Evolutionary conservation across 208 protist species (phyloP), one percentile per base, ranked within the genome.

Genomic region (Leptomonas pyrrhocoris): DNA sequence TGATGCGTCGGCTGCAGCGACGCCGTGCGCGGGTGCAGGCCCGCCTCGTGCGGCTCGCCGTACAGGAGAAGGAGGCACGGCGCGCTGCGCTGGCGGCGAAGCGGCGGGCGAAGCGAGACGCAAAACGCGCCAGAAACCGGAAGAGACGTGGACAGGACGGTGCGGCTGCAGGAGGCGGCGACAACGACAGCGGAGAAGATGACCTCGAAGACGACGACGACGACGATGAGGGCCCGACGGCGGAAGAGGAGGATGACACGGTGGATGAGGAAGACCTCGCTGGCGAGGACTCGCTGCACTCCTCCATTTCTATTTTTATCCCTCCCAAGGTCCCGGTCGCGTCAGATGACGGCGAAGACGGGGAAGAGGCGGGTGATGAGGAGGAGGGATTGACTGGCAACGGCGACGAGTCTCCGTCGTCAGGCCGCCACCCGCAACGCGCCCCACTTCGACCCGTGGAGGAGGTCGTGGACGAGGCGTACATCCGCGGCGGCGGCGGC

Each of bases 1-100:
- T 94, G 11, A 59, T 80, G 28, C 68, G 74, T 1, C 83, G 85
- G n/a, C 63, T 93, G 40, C 62, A 87, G 66, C 87, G 84, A 6
- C 81, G 87, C 13, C 83, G 83, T 13, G 74, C 79, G 38, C 79
- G 86, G 11, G 51, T 48, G 38, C 80, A 87, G n/a, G 79, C 54
- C 21, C 81, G 79, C 1, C 76, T 71, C 1, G 79, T 80, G 23
- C 63, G 40, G 7, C 49, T 73, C 49, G 68, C 77, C 16, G 74
- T 80, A 34, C 60, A 83, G 40, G 74, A 71, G 57, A 53, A 64
- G 73, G 28, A 49, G 16, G 30, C 68, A 43, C 30, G 46, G 11
- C 67, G 27, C 13, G 56, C 63, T 2, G 73, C 65, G 42, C 36
- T 74, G 55, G 77, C 83, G 60, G 68, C 80, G 53, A 51, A 74